phyloP scores from a whole-genome alignment of 2,329 filamentous ascomycete species.

The Metarhizium album region DNA sequence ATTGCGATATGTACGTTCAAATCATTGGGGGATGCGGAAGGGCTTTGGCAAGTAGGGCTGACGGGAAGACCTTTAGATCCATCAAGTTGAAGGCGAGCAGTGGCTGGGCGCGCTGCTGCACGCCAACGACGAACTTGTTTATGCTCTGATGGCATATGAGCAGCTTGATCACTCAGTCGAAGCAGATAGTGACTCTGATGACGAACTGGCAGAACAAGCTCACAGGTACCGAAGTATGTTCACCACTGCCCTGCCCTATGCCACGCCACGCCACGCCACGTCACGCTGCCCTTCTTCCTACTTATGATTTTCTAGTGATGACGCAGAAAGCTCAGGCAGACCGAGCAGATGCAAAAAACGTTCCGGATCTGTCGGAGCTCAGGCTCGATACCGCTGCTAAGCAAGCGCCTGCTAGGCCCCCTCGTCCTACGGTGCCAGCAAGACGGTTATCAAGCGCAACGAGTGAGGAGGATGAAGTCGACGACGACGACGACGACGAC shows the following conservation, averaged over 20 bases:
- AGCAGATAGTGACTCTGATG: slow-evolving; percentile 60
- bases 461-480: slow-evolving; percentile 26
- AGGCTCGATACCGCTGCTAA: slow-evolving; percentile 29
- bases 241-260: background rate
- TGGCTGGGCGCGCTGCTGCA: slow-evolving; percentile 85
- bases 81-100: slow-evolving; percentile 81
- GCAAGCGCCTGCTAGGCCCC: slow-evolving; percentile 30
- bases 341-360: slow-evolving; percentile 14
- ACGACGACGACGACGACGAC: slow-evolving; percentile 62
- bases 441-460: background rate
- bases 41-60: background rate
- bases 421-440: slow-evolving; percentile 12
- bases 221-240: slow-evolving; percentile 50
- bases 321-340: slow-evolving; percentile 40
- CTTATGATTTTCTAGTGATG: slow-evolving; percentile 31
- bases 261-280: background rate
- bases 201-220: slow-evolving; percentile 56
- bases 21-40: background rate
- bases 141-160: slow-evolving; percentile 86
- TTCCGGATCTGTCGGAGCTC: slow-evolving; percentile 34
- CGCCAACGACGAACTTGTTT: slow-evolving; percentile 92
- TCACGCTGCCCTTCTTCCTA: too few species aligned
- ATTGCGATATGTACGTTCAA: slow-evolving; percentile 56
- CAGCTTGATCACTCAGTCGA: slow-evolving; percentile 82
- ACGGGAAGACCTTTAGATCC: slow-evolving; percentile 45